Percentiles rank a stretch among this genome's conserved stretches.
phyloP scores from a whole-genome alignment of 257 asterid genomes.

The Penstemon newberryi region DNA sequence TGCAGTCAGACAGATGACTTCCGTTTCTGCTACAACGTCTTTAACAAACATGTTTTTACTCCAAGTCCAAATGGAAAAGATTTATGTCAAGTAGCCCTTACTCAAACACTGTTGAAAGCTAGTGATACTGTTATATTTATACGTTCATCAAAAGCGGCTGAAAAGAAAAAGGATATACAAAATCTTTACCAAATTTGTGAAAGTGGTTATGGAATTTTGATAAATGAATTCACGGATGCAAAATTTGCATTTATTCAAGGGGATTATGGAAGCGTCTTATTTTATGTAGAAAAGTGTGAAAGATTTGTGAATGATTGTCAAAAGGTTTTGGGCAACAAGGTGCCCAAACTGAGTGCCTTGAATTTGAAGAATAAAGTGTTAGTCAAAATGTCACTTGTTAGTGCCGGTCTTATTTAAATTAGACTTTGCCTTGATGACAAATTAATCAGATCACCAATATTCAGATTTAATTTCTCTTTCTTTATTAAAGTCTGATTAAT shows the following conservation, averaged over 20 bases:
- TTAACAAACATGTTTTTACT: background rate
- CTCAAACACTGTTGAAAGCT: background rate
- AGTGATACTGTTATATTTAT: background rate
- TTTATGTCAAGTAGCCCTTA: background rate
- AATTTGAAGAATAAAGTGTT: background rate
- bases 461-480: too few species aligned
- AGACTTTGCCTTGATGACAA: too few species aligned
- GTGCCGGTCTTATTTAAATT: background rate
- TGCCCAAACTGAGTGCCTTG: background rate
- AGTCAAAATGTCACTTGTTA: constrained; percentile 16
- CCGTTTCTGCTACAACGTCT: background rate
- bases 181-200: constrained; percentile 7
- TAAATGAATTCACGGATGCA: constrained; percentile 8
- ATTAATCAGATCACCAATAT: too few species aligned
- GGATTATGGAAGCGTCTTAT: constrained; percentile 13
- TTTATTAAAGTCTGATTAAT: too few species aligned
- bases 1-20: background rate
- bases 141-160: too few species aligned
- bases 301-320: constrained; percentile 28
- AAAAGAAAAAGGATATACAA: too few species aligned
- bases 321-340: background rate
- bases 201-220: background rate
- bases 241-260: background rate
- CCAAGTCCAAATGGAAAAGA: background rate
- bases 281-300: background rate